Evolutionary conservation across 2,329 filamentous ascomycete genomes (phyloP).

Genomic region (Claviceps fusiformis): DNA sequence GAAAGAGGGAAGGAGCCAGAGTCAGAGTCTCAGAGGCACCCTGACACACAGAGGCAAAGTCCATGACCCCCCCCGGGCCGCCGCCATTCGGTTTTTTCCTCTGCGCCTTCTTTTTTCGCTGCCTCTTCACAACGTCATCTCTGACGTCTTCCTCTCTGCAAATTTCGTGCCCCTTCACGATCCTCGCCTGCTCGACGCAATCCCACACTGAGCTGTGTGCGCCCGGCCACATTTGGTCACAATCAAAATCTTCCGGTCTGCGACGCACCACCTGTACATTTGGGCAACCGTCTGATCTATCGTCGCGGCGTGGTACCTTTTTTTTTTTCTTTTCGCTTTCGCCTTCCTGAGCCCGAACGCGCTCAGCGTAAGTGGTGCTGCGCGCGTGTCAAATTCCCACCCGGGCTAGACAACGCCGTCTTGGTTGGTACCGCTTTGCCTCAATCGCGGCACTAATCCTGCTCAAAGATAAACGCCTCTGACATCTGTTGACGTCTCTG

Average conservation of each 20-base stretch:
- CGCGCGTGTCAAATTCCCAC: constrained; percentile 7
- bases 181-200: constrained; percentile 19
- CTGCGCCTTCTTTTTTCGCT: constrained; percentile 24
- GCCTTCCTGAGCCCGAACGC: background rate
- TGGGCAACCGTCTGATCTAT: background rate
- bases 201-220: constrained; percentile 8
- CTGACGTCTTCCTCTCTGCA: constrained; percentile 30
- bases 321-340: background rate
- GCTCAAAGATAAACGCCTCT: constrained; percentile 8
- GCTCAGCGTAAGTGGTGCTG: background rate
- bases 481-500: constrained; percentile 18
- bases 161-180: constrained; percentile 22
- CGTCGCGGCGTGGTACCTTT: constrained; percentile 4
- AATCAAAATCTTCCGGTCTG: constrained; percentile 1
- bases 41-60: background rate
- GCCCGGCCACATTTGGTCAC: constrained; percentile 3
- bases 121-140: constrained; percentile 29
- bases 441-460: background rate
- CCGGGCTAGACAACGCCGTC: constrained; percentile 1
- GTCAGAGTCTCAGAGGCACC: background rate
- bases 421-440: background rate
- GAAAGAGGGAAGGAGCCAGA: background rate
- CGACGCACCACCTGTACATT: background rate
- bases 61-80: constrained; percentile 8
- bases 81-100: constrained; percentile 18